A percentile compares a stretch with the other conserved stretches of the same genome.
Conservation (phyloP, 2,329 filamentous ascomycete genomes). For the Corynespora cassiicola region DNA sequence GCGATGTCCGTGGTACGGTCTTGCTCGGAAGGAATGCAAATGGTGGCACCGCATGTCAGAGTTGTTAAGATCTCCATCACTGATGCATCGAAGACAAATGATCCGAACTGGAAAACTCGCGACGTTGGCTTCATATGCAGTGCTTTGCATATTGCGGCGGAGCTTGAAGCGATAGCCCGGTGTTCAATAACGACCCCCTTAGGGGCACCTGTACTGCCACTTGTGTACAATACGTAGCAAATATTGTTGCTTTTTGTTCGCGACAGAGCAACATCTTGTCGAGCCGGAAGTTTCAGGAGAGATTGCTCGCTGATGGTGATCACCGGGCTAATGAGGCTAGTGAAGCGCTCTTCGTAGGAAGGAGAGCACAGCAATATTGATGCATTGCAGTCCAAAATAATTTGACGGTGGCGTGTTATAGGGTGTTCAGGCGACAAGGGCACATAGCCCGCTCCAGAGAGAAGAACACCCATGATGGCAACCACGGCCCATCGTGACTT, state of each 20-base stretch:
- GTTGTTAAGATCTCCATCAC: constrained; percentile 42
- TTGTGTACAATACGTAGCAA: constrained; percentile 40
- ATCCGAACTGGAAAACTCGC: constrained; percentile 43
- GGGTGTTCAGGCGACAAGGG: constrained; percentile 37
- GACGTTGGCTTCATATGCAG: constrained; percentile 34
- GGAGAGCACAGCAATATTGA: constrained; percentile 36
- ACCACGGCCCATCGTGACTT: constrained; percentile 47
- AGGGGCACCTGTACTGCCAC: constrained; percentile 39
- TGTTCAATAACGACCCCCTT: constrained; percentile 42
- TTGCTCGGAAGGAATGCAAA: constrained; percentile 44
- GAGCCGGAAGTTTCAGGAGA: constrained; percentile 20
- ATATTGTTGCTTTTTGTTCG: constrained; percentile 24
- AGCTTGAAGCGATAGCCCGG: constrained; percentile 32
- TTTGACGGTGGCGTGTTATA: constrained; percentile 29
- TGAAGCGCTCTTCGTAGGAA: constrained; percentile 26
- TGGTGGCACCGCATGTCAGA: constrained; percentile 36
- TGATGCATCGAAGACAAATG: constrained; percentile 42
- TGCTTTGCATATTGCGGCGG: constrained; percentile 33
- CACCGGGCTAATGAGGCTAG: constrained; percentile 21
- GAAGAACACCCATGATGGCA: constrained; percentile 43
- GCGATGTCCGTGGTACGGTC: constrained; percentile 54
- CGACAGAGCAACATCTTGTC: constrained; percentile 10
- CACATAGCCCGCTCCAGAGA: constrained; percentile 42
- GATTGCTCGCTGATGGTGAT: constrained; percentile 21
- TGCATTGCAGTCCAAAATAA: constrained; percentile 34